Evolutionary conservation across 768 basidiomycete species (phyloP).

Genomic region (Rossbeevera mucosa): DNA sequence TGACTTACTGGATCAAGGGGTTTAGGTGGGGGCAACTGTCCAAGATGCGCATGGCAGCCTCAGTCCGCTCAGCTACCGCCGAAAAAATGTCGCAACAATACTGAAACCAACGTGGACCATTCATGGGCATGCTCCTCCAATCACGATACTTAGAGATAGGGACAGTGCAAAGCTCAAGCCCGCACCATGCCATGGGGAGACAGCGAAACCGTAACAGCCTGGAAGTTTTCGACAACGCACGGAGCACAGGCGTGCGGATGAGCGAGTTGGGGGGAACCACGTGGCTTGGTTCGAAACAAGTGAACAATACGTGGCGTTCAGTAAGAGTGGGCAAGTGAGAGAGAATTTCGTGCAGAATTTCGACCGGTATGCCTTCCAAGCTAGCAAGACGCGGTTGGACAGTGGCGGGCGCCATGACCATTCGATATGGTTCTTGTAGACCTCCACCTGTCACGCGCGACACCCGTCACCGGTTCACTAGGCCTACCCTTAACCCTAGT

Average conservation of each 20-base stretch:
- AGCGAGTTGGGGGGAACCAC: not conserved
- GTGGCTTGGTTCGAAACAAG: not conserved
- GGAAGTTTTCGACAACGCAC: slow-evolving; percentile 7
- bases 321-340: slow-evolving; percentile 8
- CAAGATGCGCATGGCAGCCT: not conserved
- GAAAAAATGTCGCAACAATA: no score
- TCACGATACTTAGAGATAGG: not conserved
- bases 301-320: not conserved
- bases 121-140: no score
- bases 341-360: slow-evolving; percentile 9
- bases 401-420: not conserved
- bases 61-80: not conserved
- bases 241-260: not conserved
- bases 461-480: no score
- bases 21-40: not conserved
- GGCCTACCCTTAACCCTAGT: no score
- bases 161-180: slow-evolving; percentile 2
- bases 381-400: not conserved
- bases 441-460: no score
- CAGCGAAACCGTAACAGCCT: slow-evolving; percentile 10
- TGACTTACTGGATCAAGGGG: slow-evolving; percentile 4
- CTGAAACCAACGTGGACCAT: no score
- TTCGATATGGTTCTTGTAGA: no score
- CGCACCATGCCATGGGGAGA: slow-evolving; percentile 13
- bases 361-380: slow-evolving; percentile 10